Conservation (phyloP, 2,329 filamentous ascomycete species). For the Mollisia scopiformis region DNA sequence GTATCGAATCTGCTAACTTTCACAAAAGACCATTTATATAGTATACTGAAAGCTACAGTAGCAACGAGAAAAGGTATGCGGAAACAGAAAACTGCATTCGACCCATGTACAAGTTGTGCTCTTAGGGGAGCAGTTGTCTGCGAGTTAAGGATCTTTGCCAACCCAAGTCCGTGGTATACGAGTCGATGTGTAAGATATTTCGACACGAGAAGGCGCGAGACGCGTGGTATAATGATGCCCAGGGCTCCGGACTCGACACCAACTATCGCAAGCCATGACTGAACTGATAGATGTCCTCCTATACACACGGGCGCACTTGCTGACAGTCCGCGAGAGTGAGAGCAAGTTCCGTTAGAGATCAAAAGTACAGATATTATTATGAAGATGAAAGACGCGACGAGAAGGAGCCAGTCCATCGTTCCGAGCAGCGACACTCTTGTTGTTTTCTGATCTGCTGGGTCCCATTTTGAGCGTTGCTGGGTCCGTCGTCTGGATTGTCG, state of each 20-base stretch:
- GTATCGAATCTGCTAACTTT: slow-evolving; percentile 1
- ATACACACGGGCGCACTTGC: slow-evolving; percentile 4
- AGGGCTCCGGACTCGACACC: slow-evolving; percentile 11
- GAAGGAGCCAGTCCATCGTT: slow-evolving; percentile 9
- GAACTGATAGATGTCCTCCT: slow-evolving; percentile 13
- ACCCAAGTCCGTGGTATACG: neutral
- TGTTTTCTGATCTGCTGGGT: slow-evolving; percentile 2
- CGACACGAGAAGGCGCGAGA: slow-evolving; percentile 8
- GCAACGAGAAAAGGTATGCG: neutral
- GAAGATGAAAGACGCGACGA: slow-evolving; percentile 1
- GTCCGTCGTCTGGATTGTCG: neutral
- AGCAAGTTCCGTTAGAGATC: slow-evolving; percentile 7
- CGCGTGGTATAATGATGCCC: slow-evolving; percentile 5
- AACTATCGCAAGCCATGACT: slow-evolving; percentile 16
- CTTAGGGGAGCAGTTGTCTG: slow-evolving; percentile 2
- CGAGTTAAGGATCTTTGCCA: slow-evolving; percentile 11
- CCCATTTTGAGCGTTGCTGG: neutral
- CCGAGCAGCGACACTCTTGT: neutral
- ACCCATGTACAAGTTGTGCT: slow-evolving; percentile 1
- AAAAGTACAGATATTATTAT: slow-evolving; percentile 5
- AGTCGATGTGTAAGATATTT: slow-evolving; percentile 12
- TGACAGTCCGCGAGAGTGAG: neutral
- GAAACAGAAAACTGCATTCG: slow-evolving; percentile 6
- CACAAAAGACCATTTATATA: slow-evolving; percentile 16
- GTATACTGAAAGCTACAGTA: slow-evolving; percentile 3